These are phyloP conservation scores for Zymoseptoria brevis DNA, from an alignment of 2,329 filamentous ascomycete species.

Conservation along the genomic window DNA sequence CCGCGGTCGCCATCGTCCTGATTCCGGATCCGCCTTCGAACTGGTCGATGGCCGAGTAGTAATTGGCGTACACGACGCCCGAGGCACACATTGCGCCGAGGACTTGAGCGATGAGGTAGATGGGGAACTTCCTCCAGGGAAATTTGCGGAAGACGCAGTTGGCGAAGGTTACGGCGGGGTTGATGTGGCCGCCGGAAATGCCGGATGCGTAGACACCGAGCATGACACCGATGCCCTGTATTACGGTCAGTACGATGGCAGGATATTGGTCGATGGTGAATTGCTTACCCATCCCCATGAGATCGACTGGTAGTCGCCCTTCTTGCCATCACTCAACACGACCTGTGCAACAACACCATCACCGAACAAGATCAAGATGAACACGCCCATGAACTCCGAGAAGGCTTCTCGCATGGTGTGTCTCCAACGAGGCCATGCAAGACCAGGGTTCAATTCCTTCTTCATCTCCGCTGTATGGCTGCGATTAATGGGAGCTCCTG, in stretches of 20 bases:
- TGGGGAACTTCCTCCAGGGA: slow-evolving; percentile 56
- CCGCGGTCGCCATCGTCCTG: slow-evolving; percentile 59
- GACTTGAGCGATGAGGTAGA: slow-evolving; percentile 50
- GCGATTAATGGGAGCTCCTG: slow-evolving; percentile 24
- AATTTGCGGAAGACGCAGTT: slow-evolving; percentile 56
- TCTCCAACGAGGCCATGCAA: slow-evolving; percentile 49
- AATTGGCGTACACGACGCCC: slow-evolving; percentile 31
- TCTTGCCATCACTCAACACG: slow-evolving; percentile 44
- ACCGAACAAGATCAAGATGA: slow-evolving; percentile 61
- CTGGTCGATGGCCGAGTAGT: slow-evolving; percentile 26
- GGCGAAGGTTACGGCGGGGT: slow-evolving; percentile 57
- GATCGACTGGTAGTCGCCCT: slow-evolving; percentile 48
- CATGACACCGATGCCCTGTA: slow-evolving; percentile 55
- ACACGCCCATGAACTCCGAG: slow-evolving; percentile 58
- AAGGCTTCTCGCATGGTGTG: slow-evolving; percentile 50
- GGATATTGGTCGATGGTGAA: not conserved
- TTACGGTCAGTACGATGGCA: slow-evolving; percentile 1
- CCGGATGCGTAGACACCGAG: slow-evolving; percentile 44
- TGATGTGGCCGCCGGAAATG: slow-evolving; percentile 30
- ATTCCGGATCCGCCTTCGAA: slow-evolving; percentile 46
- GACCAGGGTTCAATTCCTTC: slow-evolving; percentile 26
- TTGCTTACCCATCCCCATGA: slow-evolving; percentile 23
- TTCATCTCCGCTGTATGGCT: slow-evolving; percentile 20
- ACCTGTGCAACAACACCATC: slow-evolving; percentile 63
- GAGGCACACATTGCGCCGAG: slow-evolving; percentile 57